A percentile compares a stretch with the other conserved stretches of the same genome.
Evolutionary conservation across 2,329 filamentous ascomycete species (phyloP).

Genomic region (Aspergillus neoniger): DNA sequence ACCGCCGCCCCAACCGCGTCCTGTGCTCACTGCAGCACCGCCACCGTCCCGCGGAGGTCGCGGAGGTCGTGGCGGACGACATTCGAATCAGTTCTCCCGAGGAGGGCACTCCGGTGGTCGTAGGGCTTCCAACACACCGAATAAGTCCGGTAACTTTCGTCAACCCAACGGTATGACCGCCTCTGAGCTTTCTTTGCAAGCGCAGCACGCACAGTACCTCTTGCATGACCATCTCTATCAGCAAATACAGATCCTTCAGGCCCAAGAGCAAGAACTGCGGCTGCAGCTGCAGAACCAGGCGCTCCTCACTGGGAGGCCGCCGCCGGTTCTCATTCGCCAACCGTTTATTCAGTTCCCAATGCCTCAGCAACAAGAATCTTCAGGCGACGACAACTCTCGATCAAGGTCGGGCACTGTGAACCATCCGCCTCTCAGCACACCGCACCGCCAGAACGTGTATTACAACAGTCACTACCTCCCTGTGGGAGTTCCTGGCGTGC

Average conservation of each 20-base stretch:
- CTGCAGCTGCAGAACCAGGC: constrained; percentile 51
- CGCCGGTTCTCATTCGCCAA: constrained; percentile 44
- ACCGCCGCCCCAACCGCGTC: constrained; percentile 58
- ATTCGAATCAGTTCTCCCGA: constrained; percentile 52
- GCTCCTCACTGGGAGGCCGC: constrained; percentile 41
- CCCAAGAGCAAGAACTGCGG: constrained; percentile 53
- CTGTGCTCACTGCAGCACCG: constrained; percentile 50
- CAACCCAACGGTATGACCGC: constrained; percentile 40
- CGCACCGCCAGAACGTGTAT: constrained; percentile 38
- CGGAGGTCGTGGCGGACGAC: constrained; percentile 52
- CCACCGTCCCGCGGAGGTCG: constrained; percentile 49
- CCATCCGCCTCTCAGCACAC: constrained; percentile 35
- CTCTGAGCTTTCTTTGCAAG: constrained; percentile 44
- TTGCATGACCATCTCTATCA: constrained; percentile 53
- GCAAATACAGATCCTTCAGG: constrained; percentile 53
- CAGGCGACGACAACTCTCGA: constrained; percentile 39
- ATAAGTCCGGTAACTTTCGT: constrained; percentile 42
- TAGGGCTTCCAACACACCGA: constrained; percentile 60
- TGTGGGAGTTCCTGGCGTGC: constrained; percentile 37
- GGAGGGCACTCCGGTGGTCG: constrained; percentile 50
- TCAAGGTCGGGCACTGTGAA: constrained; percentile 42
- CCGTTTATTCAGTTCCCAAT: constrained; percentile 46
- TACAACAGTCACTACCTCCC: constrained; percentile 41
- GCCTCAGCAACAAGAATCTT: constrained; percentile 38
- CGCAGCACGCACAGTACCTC: constrained; percentile 50